phyloP scores from a whole-genome alignment of 495 filamentous ascomycete genomes.

The Podospora appendiculata region DNA sequence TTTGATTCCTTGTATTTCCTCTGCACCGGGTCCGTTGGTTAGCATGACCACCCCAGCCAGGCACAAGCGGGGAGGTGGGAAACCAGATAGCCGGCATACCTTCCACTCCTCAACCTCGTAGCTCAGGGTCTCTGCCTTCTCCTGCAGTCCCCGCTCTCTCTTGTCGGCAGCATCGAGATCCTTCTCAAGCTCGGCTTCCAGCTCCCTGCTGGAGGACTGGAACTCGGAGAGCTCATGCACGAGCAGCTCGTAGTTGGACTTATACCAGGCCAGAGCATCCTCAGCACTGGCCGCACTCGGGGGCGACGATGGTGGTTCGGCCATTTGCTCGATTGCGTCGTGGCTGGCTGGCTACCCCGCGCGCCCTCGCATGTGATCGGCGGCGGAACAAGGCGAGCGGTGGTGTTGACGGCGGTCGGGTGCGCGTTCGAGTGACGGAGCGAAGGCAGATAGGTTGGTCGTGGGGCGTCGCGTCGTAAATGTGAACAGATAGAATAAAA shows the following conservation, averaged over 20 bases:
- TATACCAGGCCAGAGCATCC: conserved; percentile 85
- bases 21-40: conserved; percentile 36
- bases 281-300: conserved; percentile 52
- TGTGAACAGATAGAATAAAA: too few species aligned
- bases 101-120: conserved; percentile 99
- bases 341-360: conserved; percentile 4
- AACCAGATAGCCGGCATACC: conserved; percentile 42
- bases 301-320: conserved; percentile 56
- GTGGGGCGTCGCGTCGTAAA: too few species aligned
- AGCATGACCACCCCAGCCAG: conserved; percentile 6
- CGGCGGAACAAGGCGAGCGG: conserved; percentile 1
- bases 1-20: conserved; percentile 96
- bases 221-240: conserved; percentile 91
- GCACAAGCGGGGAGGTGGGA: neutral
- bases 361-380: conserved; percentile 20
- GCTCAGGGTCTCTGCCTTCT: conserved; percentile 73
- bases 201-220: conserved; percentile 84
- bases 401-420: conserved; percentile 10
- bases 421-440: conserved; percentile 1
- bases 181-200: conserved; percentile 92
- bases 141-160: conserved; percentile 73
- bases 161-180: conserved; percentile 95
- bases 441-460: neutral
- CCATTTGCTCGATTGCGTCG: conserved; percentile 34
- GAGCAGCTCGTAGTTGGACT: conserved; percentile 87